Evolutionary conservation across 2,329 filamentous ascomycete species (phyloP), one percentile per base, ranked within the genome.

Genomic region (Pestalotiopsis sp.): DNA sequence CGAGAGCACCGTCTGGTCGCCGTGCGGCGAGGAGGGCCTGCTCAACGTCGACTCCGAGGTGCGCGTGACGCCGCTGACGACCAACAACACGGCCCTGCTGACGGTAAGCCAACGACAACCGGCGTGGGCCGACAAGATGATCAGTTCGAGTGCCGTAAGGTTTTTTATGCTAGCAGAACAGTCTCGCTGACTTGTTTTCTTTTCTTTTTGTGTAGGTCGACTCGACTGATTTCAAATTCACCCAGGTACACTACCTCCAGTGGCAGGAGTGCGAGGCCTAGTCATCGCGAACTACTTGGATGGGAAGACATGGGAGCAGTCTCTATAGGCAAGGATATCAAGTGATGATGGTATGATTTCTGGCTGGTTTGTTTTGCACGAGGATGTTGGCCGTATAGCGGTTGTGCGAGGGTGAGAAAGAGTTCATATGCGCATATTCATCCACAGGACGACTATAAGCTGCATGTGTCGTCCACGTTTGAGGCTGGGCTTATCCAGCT

Each of bases 41-140:
- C 80, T 87, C 73, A 87, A 87, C 78, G 84, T 87, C 80, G 86
- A 87, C 79, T 85, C 83, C 38, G 83, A 86, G 73, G 79, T 84
- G 72, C 82, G 82, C 70, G 68, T 77, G 61, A 67, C 67, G 14
- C 73, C 75, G 12, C 41, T 70, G n/a, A 72, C 72, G 68, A 27
- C 68, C 17, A 66, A 52, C 23, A 70, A 71, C 67, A 62, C 64
- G 12, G 74, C 74, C 6, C 71, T 74, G 38, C 64, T 77, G 67
- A 77, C 75, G 66, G 76, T 77, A 74, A 72, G 72, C 41, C 31
- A 11, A 72, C 31, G 2, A 23, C 13, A 70, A 69, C 67, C 31
- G n/a, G 11, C 36, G 14, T 45, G 41, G 31, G 2, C 31, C 17
- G 13, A 13, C 7, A 69, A 68, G 66, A 27, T 60, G 25, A 31